Evolutionary conservation across 2,329 filamentous ascomycete genomes (phyloP), one percentile per base, ranked within the genome.

Genomic region (Aureobasidium sp.): DNA sequence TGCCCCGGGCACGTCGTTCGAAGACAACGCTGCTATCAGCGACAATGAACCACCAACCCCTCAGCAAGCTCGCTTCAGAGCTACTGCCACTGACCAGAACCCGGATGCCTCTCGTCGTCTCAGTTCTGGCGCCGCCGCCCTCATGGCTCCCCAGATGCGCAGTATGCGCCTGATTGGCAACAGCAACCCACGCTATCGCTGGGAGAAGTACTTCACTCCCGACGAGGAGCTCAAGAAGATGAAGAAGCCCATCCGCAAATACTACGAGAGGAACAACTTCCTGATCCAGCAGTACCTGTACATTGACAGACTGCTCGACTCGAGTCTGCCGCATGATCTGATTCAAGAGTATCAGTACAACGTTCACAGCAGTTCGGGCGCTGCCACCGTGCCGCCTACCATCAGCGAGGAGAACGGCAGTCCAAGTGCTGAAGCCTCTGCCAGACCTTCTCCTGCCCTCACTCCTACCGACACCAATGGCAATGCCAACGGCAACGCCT

Each of bases 211-310:
- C 73, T 96, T 89, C 84, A 95, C 90, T 73, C 84, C 85, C 0
- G 86, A 91, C 34, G 87, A 88, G 31, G 82, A 95, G 71, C 78
- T 97, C 66, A 83, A 83, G 66, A 72, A 75, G 62, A 87, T 95
- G 82, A 87, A 85, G 71, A 88, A 87, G 72, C 81, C 85, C n/a
- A 75, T 95, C 64, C 88, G 91, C 51, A 72, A 87, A 70, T 97
- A 96, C 77, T 96, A 97, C 71, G 87, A 95, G 78, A 85, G 90
- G 47, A 93, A 87, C 71, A 97, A 97, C 76, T 86, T 87, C 67
- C 80, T 97, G 47, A 86, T 97, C 63, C 89, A 94, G 73, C 89
- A 96, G 72, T 97, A 97, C 73, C 81, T 95, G 65, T 97, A 95
- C 73, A 96, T 97, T 68, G 93, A 97, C 75, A 85, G 88, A 58